Conservation (phyloP, 192 early-diverging fungal species). For the Backusella tarrabulga region DNA sequence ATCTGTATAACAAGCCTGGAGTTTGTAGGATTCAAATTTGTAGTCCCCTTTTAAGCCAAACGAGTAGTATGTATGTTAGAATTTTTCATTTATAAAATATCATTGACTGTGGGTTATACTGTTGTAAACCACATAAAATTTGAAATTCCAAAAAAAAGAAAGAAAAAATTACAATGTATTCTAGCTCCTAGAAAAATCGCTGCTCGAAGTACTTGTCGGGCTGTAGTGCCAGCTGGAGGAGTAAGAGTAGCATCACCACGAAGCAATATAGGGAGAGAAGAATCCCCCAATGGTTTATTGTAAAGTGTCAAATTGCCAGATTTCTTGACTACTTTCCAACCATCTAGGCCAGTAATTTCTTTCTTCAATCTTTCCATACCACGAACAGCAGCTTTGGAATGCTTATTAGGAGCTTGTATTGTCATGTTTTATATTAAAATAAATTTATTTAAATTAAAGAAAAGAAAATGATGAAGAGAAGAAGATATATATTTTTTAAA, state of each 20-base stretch:
- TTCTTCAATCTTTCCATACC: constrained; percentile 38
- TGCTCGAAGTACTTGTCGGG: constrained; percentile 42
- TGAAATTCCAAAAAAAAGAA: background rate
- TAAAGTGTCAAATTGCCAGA: constrained; percentile 49
- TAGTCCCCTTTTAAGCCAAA: constrained; percentile 28
- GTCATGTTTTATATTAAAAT: background rate
- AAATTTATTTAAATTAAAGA: background rate
- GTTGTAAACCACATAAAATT: background rate
- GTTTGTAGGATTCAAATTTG: constrained; percentile 26
- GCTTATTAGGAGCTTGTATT: background rate
- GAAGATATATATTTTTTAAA: background rate
- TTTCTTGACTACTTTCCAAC: constrained; percentile 44
- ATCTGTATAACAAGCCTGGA: constrained; percentile 19
- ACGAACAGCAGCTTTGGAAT: background rate
- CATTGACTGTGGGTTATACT: background rate
- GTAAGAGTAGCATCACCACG: constrained; percentile 46
- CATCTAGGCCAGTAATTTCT: constrained; percentile 33
- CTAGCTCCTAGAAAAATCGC: constrained; percentile 42
- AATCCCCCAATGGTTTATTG: constrained; percentile 37
- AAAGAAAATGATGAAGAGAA: background rate
- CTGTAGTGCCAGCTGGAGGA: constrained; percentile 11
- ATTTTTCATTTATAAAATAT: background rate
- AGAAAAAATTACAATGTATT: constrained; percentile 41
- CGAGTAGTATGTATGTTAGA: no score
- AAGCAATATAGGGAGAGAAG: constrained; percentile 43